Conservation (phyloP, 805 yeast species). For the Metschnikowia dekortorum region DNA sequence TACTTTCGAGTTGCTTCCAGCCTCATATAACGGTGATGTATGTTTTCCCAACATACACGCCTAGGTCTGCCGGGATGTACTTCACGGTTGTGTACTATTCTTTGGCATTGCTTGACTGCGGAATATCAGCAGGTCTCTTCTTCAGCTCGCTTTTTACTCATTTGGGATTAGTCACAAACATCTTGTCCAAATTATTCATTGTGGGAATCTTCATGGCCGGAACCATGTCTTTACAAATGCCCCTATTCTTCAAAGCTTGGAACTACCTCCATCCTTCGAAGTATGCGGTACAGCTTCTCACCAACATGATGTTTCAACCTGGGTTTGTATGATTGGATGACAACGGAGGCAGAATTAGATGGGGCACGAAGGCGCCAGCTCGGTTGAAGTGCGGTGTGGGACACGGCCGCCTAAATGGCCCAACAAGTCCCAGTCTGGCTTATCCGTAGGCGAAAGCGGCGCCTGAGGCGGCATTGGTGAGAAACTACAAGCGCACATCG, state of each 20-base stretch:
- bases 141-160: conserved; percentile 70
- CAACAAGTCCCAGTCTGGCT: too few relatives aligned
- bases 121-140: conserved; percentile 80
- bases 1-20: conserved; percentile 65
- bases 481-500: too few relatives aligned
- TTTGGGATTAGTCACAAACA: conserved; percentile 75
- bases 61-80: conserved; percentile 60
- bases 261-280: conserved; percentile 77
- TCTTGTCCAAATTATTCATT: conserved; percentile 61
- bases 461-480: too few relatives aligned
- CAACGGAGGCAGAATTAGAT: too few relatives aligned
- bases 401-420: too few relatives aligned
- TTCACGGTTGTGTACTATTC: conserved; percentile 58
- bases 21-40: conserved; percentile 52
- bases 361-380: too few relatives aligned
- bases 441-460: too few relatives aligned
- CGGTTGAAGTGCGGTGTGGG: too few relatives aligned
- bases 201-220: conserved; percentile 84
- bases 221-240: conserved; percentile 73
- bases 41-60: conserved; percentile 70
- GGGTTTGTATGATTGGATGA: too few relatives aligned
- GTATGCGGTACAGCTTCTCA: conserved; percentile 58
- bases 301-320: conserved; percentile 50
- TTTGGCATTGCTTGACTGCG: conserved; percentile 59
- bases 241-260: conserved; percentile 59